Evolutionary conservation across 2,329 filamentous ascomycete species (phyloP).

Genomic region (Paecilomyces sp.): DNA sequence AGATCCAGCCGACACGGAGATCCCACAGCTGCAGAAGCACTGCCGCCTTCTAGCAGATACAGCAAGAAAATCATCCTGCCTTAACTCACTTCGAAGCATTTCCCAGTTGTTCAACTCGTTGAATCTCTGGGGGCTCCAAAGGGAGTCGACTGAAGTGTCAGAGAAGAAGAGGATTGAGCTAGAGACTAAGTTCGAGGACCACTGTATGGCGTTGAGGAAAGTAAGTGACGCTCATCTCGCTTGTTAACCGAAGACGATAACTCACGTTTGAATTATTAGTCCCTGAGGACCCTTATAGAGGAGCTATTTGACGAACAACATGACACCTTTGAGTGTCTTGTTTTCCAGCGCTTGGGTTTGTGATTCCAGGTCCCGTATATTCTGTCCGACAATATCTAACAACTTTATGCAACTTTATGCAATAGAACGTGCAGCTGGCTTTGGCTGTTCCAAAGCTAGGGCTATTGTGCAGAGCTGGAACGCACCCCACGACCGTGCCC

Average conservation of each 20-base stretch:
- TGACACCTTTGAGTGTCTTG: neutral
- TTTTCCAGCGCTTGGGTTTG: neutral
- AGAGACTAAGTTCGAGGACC: neutral
- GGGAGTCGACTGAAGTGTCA: neutral
- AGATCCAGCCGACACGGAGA: constrained; percentile 48
- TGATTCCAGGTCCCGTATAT: neutral
- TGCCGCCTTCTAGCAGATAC: constrained; percentile 52
- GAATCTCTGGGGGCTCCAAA: neutral
- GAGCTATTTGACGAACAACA: neutral
- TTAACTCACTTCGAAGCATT: constrained; percentile 28
- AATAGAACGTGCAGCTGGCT: neutral
- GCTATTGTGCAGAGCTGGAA: neutral
- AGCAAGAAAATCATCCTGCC: constrained; percentile 30
- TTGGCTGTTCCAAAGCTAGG: neutral
- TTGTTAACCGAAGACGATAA: neutral
- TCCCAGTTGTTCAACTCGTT: constrained; percentile 2
- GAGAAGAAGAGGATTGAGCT: neutral
- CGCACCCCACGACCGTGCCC: neutral
- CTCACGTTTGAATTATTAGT: neutral
- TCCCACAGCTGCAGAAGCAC: constrained; percentile 53
- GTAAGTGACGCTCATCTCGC: neutral
- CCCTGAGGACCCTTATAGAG: neutral
- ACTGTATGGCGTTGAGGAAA: neutral
- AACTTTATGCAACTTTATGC: no score
- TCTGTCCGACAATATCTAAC: neutral